These are phyloP conservation scores for Cercospora citrullina DNA, from an alignment of 2,329 filamentous ascomycete species.

Conservation along the genomic window DNA sequence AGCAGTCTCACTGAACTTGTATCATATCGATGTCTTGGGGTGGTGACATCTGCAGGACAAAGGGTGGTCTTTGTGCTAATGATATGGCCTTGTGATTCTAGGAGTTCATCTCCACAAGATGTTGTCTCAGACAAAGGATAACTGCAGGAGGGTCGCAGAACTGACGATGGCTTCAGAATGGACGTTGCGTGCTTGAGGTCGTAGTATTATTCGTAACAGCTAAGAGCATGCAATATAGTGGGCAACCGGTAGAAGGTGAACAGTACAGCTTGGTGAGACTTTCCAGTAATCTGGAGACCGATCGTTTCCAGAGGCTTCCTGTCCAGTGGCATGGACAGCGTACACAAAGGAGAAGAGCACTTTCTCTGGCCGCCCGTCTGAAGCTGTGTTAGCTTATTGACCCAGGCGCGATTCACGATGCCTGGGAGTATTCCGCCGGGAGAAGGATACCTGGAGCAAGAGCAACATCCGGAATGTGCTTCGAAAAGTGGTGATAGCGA, in stretches of 20 bases:
- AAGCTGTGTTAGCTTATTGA: too few species aligned
- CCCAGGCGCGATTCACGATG: too few species aligned
- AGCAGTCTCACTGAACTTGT: background rate
- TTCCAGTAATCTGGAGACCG: background rate
- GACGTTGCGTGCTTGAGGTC: background rate
- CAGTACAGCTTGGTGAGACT: background rate
- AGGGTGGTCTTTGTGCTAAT: slow-evolving; percentile 5
- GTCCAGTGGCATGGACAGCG: background rate
- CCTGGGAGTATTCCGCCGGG: background rate
- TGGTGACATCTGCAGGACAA: background rate
- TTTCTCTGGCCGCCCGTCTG: too few species aligned
- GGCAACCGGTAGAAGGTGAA: background rate
- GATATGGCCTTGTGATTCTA: background rate
- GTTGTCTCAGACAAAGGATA: slow-evolving; percentile 1
- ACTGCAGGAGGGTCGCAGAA: background rate
- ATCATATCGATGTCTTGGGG: background rate
- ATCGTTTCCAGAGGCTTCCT: background rate
- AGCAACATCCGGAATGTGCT: background rate
- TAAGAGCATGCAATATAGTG: background rate
- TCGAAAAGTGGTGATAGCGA: background rate
- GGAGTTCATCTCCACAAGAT: background rate
- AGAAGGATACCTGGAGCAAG: background rate
- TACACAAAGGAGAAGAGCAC: background rate
- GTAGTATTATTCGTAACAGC: background rate
- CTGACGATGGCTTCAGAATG: background rate